Conservation (phyloP, 192 early-diverging fungal species). For the Jimgerdemannia lactiflua region DNA sequence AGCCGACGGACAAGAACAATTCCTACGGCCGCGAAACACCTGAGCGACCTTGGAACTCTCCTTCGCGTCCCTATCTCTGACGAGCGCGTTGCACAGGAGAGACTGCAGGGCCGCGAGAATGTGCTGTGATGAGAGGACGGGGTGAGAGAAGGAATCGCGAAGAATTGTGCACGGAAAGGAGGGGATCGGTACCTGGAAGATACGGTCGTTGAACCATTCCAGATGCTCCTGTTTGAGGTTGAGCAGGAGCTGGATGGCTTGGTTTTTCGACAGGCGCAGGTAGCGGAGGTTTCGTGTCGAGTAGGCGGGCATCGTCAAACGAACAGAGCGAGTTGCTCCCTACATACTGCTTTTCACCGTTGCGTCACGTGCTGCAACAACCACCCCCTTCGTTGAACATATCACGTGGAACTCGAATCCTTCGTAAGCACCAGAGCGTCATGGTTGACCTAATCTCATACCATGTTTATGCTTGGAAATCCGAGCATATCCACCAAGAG, state of each 20-base stretch:
- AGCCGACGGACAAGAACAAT: neutral
- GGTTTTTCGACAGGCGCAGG: neutral
- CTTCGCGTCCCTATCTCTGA: neutral
- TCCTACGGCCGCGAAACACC: neutral
- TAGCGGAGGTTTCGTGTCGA: neutral
- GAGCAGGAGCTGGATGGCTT: neutral
- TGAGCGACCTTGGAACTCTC: neutral
- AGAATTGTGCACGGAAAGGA: neutral
- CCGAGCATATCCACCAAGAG: too few relatives aligned
- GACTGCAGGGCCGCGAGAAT: neutral
- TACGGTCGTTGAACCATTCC: neutral
- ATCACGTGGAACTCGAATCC: too few relatives aligned
- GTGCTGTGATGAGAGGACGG: neutral
- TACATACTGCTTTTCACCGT: too few relatives aligned
- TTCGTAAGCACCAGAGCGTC: too few relatives aligned
- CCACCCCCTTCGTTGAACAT: too few relatives aligned
- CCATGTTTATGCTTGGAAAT: too few relatives aligned
- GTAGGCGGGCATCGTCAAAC: neutral
- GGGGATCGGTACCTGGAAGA: neutral
- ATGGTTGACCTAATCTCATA: too few relatives aligned
- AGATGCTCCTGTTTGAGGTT: neutral
- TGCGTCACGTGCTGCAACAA: too few relatives aligned
- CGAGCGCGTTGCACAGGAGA: neutral
- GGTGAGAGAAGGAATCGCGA: neutral
- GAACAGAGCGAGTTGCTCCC: too few relatives aligned